phyloP scores from a whole-genome alignment of 1,284 basidiomycete species.

The Ganoderma multipileum region DNA sequence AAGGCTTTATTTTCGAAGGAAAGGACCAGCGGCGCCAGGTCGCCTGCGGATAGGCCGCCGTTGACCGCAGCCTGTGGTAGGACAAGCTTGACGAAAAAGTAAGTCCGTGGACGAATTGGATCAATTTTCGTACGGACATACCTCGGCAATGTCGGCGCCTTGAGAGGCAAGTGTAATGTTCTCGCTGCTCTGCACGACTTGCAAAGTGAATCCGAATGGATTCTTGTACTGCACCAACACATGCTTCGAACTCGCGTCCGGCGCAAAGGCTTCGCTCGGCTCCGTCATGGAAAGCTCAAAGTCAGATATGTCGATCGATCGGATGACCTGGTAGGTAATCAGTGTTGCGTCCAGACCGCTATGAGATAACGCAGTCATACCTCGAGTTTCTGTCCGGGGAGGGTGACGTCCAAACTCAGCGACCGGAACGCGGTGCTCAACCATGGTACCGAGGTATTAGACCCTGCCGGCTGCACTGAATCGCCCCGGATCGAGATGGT shows the following conservation, averaged over 20 bases:
- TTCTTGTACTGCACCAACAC: slow-evolving; percentile 76
- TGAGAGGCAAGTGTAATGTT: slow-evolving; percentile 58
- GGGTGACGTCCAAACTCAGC: slow-evolving; percentile 63
- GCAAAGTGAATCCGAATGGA: slow-evolving; percentile 79
- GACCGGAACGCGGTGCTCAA: slow-evolving; percentile 75
- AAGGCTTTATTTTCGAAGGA: slow-evolving; percentile 65
- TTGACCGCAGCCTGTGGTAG: slow-evolving; percentile 57
- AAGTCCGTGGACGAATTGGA: slow-evolving; percentile 9
- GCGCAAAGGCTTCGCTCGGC: slow-evolving; percentile 61
- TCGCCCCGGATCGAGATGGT: slow-evolving; percentile 67
- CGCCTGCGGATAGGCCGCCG: slow-evolving; percentile 71
- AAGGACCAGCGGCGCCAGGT: slow-evolving; percentile 50
- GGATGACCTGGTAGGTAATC: slow-evolving; percentile 57
- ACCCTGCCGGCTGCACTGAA: slow-evolving; percentile 64
- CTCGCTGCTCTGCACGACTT: slow-evolving; percentile 64
- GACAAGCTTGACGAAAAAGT: slow-evolving; percentile 50
- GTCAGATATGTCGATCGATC: slow-evolving; percentile 70
- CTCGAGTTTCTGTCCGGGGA: slow-evolving; percentile 70
- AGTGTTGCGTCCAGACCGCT: not conserved
- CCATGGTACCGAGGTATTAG: slow-evolving; percentile 64
- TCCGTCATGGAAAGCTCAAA: slow-evolving; percentile 54
- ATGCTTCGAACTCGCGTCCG: slow-evolving; percentile 61
- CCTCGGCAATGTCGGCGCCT: slow-evolving; percentile 62
- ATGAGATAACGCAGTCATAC: slow-evolving; percentile 37
- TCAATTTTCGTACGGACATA: slow-evolving; percentile 37